A percentile compares a stretch with the other conserved stretches of the same genome.
Evolutionary conservation across 108 stramenopile species (phyloP).

Genomic region (Bacterosira constricta): DNA sequence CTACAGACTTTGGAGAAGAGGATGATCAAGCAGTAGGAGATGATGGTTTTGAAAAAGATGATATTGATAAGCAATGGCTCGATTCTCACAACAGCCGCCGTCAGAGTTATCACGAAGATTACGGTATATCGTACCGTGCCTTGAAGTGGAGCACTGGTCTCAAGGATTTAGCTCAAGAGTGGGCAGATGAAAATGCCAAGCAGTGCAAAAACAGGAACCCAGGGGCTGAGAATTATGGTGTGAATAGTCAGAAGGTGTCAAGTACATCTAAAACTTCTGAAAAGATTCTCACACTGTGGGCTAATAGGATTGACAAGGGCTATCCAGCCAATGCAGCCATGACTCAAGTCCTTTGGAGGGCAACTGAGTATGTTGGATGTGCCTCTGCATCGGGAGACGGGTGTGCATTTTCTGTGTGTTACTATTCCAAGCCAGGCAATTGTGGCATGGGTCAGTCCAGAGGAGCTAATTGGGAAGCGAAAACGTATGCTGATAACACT

Average conservation of each 20-base stretch:
- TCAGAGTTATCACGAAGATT: constrained; percentile 9
- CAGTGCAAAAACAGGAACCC: background rate
- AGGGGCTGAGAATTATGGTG: background rate
- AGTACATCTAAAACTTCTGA: constrained; percentile 2
- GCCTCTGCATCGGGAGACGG: too few species aligned
- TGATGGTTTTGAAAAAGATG: too few species aligned
- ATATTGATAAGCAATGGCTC: too few species aligned
- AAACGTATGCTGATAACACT: constrained; percentile 10
- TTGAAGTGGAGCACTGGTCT: constrained; percentile 28
- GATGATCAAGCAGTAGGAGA: too few species aligned
- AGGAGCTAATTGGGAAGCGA: constrained; percentile 12
- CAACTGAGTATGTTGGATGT: constrained; percentile 27
- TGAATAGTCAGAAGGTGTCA: background rate
- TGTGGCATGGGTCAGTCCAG: constrained; percentile 15
- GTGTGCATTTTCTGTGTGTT: background rate
- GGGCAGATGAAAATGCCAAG: constrained; percentile 12
- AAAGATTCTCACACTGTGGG: constrained; percentile 1
- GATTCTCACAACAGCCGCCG: constrained; percentile 28
- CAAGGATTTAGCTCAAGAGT: background rate
- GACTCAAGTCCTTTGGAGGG: constrained; percentile 29
- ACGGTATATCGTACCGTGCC: constrained; percentile 12
- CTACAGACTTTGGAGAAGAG: too few species aligned
- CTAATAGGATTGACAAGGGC: background rate
- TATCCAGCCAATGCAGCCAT: constrained; percentile 25
- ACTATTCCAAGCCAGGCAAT: constrained; percentile 3